A percentile compares a stretch with the other conserved stretches of the same genome.
These are phyloP conservation scores for Solanum raphanifolium DNA, from an alignment of 257 asterid species.

Conservation along the genomic window DNA sequence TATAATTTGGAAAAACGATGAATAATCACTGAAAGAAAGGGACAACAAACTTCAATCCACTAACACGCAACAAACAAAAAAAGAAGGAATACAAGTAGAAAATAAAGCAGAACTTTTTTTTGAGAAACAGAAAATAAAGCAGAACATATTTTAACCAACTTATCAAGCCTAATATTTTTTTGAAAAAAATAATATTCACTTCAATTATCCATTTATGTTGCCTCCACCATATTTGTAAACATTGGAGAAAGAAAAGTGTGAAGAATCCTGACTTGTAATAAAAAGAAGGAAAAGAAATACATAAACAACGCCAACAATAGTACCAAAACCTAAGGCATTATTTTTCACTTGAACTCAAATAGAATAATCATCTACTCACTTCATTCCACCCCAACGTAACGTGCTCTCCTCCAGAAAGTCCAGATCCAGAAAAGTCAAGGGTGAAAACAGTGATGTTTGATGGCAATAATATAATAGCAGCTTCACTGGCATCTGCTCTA, in stretches of 20 bases:
- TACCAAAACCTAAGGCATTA: background rate
- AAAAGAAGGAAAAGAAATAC: background rate
- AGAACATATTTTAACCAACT: background rate
- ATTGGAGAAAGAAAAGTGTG: background rate
- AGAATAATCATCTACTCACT: slow-evolving; percentile 35
- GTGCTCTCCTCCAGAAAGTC: slow-evolving; percentile 92
- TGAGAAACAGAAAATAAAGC: background rate
- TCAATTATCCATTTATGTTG: background rate
- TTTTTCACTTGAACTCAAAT: background rate
- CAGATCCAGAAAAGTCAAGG: slow-evolving; percentile 96
- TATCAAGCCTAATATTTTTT: background rate
- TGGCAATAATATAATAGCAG: slow-evolving; percentile 87
- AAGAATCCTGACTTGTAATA: background rate
- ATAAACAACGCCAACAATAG: background rate
- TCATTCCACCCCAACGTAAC: slow-evolving; percentile 94
- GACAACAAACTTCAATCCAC: background rate
- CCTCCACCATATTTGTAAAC: background rate
- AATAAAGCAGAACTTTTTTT: background rate
- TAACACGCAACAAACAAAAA: background rate
- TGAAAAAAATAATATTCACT: background rate
- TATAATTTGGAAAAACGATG: background rate
- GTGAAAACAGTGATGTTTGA: slow-evolving; percentile 75
- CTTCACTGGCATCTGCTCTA: slow-evolving; percentile 97
- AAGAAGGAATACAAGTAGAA: background rate
- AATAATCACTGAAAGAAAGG: background rate